Evolutionary conservation across 176 grass and related monocot species (phyloP).

Genomic region (Chloris gayana): DNA sequence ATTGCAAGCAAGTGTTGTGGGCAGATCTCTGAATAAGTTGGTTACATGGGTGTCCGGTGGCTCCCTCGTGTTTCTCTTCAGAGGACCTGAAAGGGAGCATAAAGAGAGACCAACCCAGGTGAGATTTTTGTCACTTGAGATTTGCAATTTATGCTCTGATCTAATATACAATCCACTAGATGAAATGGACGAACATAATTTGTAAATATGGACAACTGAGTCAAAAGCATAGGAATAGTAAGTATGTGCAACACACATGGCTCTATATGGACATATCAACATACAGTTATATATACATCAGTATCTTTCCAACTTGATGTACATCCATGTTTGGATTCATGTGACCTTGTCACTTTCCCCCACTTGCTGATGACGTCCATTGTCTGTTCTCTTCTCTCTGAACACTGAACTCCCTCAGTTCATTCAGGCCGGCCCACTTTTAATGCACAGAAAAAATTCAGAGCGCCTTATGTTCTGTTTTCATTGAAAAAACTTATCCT

Average conservation of each 20-base stretch:
- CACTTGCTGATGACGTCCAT: not conserved
- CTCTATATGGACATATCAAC: not conserved
- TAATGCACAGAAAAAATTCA: not conserved
- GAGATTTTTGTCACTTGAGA: not conserved
- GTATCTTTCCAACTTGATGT: constrained; percentile 6
- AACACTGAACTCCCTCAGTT: not conserved
- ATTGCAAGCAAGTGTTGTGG: constrained; percentile 25
- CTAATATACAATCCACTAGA: not conserved
- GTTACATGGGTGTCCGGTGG: too few relatives aligned
- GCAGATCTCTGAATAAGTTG: not conserved
- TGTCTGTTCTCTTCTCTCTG: not conserved
- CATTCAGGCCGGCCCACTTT: not conserved
- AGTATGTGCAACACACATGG: not conserved
- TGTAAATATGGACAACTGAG: not conserved
- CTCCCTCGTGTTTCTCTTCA: too few relatives aligned
- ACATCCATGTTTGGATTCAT: not conserved
- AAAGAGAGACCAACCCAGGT: not conserved
- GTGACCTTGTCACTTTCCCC: not conserved
- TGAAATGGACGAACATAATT: not conserved
- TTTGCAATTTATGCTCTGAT: not conserved
- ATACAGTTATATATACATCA: not conserved
- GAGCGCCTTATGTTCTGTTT: not conserved
- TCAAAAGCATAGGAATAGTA: not conserved
- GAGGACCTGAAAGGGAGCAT: constrained; percentile 35
- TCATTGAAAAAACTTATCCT: not conserved